These are phyloP conservation scores for Oenanthe javanica DNA, from an alignment of 140 eudicot genomes.

Conservation along the genomic window DNA sequence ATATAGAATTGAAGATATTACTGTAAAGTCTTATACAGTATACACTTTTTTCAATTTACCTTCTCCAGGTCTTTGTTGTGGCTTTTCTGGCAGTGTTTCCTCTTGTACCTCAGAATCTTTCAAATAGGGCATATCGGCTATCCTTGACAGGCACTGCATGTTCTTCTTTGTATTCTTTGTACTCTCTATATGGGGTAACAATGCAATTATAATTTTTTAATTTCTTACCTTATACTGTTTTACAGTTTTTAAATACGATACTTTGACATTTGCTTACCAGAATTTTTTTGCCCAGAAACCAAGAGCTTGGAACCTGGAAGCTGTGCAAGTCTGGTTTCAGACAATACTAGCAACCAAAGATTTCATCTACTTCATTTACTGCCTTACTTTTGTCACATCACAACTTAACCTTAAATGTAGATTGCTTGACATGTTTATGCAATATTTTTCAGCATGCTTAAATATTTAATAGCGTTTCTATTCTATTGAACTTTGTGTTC, in stretches of 20 bases:
- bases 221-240: background rate
- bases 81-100: conserved; percentile 84
- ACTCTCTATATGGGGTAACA: conserved; percentile 85
- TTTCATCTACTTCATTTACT: conserved; percentile 76
- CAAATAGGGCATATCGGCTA: conserved; percentile 67
- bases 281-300: conserved; percentile 61
- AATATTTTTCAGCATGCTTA: conserved; percentile 9
- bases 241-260: background rate
- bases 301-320: conserved; percentile 85
- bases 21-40: background rate
- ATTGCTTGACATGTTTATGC: background rate
- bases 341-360: conserved; percentile 76
- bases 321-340: conserved; percentile 80
- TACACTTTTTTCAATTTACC: conserved; percentile 2
- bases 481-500: background rate
- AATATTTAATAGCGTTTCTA: background rate
- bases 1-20: background rate
- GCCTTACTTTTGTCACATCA: conserved; percentile 78
- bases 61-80: conserved; percentile 68
- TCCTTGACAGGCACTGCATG: conserved; percentile 90
- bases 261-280: conserved; percentile 1
- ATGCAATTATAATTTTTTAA: background rate
- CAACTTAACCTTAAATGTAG: conserved; percentile 86
- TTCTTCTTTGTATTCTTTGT: conserved; percentile 76
- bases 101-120: conserved; percentile 59